Percentiles rank a stretch among this genome's conserved stretches.
These are phyloP conservation scores for Diaporthe velutina DNA, from an alignment of 2,329 filamentous ascomycete genomes.

Conservation along the genomic window DNA sequence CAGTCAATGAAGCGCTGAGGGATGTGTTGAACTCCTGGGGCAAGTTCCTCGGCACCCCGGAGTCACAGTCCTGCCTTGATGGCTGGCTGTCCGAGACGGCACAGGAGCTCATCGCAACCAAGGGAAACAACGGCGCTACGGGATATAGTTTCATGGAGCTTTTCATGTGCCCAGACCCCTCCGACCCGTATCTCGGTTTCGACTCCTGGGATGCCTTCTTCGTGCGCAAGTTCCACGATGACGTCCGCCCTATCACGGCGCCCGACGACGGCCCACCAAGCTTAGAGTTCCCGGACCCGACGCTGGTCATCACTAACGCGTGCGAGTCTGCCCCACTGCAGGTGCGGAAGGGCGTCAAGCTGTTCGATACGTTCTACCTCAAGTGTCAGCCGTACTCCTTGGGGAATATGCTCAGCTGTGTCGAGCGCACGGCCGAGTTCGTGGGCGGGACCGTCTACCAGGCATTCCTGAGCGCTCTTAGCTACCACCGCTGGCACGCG, in stretches of 20 bases:
- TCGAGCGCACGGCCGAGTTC: constrained; percentile 61
- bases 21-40: not conserved
- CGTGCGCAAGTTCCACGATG: constrained; percentile 62
- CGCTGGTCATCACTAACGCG: constrained; percentile 65
- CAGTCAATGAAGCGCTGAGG: not conserved
- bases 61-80: not conserved
- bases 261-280: not conserved
- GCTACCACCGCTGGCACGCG: constrained; percentile 73
- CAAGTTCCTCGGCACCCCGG: constrained; percentile 10
- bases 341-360: constrained; percentile 56
- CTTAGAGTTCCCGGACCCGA: constrained; percentile 54
- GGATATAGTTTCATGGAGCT: not conserved
- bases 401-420: constrained; percentile 64
- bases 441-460: constrained; percentile 70
- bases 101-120: not conserved
- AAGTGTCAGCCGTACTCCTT: constrained; percentile 71
- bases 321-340: constrained; percentile 68
- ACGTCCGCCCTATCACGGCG: constrained; percentile 61
- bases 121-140: not conserved
- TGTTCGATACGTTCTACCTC: constrained; percentile 69
- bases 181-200: constrained; percentile 64
- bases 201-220: constrained; percentile 74
- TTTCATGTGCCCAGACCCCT: constrained; percentile 44
- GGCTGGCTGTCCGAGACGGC: constrained; percentile 1
- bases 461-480: constrained; percentile 69